A percentile compares a stretch with the other conserved stretches of the same genome.
Evolutionary conservation across 2,329 filamentous ascomycete species (phyloP).

Genomic region (Alternaria viburni): DNA sequence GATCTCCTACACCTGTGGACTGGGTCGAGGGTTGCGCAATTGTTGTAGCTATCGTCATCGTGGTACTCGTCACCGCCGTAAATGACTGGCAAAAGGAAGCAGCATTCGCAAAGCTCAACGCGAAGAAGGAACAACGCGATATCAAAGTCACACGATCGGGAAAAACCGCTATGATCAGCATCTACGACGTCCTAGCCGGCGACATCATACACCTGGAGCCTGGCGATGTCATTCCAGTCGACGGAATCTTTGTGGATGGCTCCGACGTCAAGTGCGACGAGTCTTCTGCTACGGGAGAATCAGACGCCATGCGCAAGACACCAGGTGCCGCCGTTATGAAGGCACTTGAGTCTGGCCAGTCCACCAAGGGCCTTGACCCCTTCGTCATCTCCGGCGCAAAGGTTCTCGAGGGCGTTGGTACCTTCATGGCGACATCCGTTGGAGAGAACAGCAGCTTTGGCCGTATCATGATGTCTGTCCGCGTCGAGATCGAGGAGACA

Average conservation of each 20-base stretch:
- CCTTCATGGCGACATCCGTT: constrained; percentile 62
- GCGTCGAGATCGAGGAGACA: constrained; percentile 60
- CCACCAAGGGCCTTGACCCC: constrained; percentile 63
- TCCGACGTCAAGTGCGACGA: constrained; percentile 73
- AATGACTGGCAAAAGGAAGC: constrained; percentile 49
- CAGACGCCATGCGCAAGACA: constrained; percentile 72
- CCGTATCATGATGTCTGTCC: constrained; percentile 63
- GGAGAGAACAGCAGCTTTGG: constrained; percentile 63
- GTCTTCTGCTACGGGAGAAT: constrained; percentile 75
- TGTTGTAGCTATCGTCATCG: constrained; percentile 47
- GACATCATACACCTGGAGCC: constrained; percentile 73
- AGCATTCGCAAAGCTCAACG: constrained; percentile 43
- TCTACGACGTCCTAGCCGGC: constrained; percentile 68
- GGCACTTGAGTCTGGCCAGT: constrained; percentile 58
- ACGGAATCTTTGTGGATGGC: constrained; percentile 71
- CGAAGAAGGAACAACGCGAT: constrained; percentile 46
- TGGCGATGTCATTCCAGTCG: constrained; percentile 72
- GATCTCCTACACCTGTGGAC: constrained; percentile 51
- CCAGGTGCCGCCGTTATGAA: constrained; percentile 65
- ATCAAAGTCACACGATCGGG: constrained; percentile 65
- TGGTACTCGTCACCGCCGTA: constrained; percentile 46
- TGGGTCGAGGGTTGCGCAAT: constrained; percentile 49
- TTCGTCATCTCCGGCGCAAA: constrained; percentile 68
- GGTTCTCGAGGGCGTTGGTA: constrained; percentile 59
- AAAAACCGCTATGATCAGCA: constrained; percentile 64